A percentile compares a stretch with the other conserved stretches of the same genome.
phyloP scores from a whole-genome alignment of 306 rosid species.

The Ormosia emarginata region DNA sequence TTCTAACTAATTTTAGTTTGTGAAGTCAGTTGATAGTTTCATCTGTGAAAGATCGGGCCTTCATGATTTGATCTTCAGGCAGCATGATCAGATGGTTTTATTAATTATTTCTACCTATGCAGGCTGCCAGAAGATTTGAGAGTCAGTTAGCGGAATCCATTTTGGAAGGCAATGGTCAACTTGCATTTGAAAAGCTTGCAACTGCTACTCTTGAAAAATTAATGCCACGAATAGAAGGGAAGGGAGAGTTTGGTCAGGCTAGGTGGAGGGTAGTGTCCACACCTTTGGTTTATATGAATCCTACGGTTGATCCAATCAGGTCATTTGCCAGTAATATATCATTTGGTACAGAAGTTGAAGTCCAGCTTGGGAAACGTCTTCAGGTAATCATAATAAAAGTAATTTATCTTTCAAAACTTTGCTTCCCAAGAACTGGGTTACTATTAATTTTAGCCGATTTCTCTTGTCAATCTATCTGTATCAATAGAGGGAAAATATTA shows the following conservation, averaged over 20 bases:
- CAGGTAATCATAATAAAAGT: constrained; percentile 50
- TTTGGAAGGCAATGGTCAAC: constrained; percentile 61
- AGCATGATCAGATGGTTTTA: neutral
- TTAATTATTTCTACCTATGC: constrained; percentile 17
- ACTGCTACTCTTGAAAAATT: constrained; percentile 82
- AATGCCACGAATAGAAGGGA: constrained; percentile 95
- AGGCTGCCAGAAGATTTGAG: constrained; percentile 86
- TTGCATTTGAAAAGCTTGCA: constrained; percentile 76
- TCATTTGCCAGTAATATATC: constrained; percentile 74
- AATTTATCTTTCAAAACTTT: constrained; percentile 4
- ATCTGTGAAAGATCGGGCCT: neutral
- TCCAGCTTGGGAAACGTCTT: constrained; percentile 92
- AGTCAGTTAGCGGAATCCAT: constrained; percentile 74
- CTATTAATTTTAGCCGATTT: neutral
- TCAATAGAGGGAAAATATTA: neutral
- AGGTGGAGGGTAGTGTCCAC: constrained; percentile 82
- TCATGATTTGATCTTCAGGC: neutral
- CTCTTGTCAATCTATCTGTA: neutral
- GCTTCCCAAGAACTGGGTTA: neutral
- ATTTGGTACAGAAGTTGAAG: constrained; percentile 84
- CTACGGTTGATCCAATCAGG: constrained; percentile 64
- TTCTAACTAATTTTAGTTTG: neutral
- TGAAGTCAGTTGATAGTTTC: constrained; percentile 3
- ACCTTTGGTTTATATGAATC: constrained; percentile 63
- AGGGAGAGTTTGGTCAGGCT: constrained; percentile 89